Percentiles rank a stretch among this genome's conserved stretches.
Evolutionary conservation across 75 land plant genomes (phyloP).

Genomic region (Cunninghamia lanceolata): DNA sequence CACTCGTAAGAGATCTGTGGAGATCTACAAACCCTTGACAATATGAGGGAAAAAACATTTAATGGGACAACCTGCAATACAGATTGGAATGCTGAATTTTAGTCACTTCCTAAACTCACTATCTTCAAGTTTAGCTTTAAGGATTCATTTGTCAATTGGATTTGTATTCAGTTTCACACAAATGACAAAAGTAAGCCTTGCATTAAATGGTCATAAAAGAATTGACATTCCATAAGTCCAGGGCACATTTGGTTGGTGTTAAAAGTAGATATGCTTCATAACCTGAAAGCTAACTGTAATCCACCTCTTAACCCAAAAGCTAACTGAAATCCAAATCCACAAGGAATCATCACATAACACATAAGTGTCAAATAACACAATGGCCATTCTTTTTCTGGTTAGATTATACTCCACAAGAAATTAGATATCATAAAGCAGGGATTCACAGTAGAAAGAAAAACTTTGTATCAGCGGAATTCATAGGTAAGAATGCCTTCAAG

Average conservation of each 20-base stretch:
- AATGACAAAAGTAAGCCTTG: not conserved
- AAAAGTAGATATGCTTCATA: not conserved
- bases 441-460: not conserved
- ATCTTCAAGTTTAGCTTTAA: not conserved
- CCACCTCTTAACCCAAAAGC: not conserved
- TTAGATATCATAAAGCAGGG: not conserved
- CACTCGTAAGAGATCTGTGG: not conserved
- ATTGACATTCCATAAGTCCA: not conserved
- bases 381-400: not conserved
- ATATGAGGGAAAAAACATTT: not conserved
- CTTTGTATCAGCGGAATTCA: not conserved
- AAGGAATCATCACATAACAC: not conserved
- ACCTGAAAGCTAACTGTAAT: not conserved
- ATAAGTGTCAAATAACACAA: not conserved
- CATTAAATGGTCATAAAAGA: no score
- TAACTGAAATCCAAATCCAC: not conserved
- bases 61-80: not conserved
- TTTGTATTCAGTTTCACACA: not conserved
- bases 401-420: not conserved
- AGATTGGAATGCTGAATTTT: not conserved
- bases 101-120: not conserved
- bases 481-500: not conserved
- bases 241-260: not conserved
- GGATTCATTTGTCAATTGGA: not conserved
- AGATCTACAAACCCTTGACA: not conserved